A percentile compares a stretch with the other conserved stretches of the same genome.
Evolutionary conservation across 163 green algal genomes (phyloP).

Genomic region (Scenedesmus sp.): DNA sequence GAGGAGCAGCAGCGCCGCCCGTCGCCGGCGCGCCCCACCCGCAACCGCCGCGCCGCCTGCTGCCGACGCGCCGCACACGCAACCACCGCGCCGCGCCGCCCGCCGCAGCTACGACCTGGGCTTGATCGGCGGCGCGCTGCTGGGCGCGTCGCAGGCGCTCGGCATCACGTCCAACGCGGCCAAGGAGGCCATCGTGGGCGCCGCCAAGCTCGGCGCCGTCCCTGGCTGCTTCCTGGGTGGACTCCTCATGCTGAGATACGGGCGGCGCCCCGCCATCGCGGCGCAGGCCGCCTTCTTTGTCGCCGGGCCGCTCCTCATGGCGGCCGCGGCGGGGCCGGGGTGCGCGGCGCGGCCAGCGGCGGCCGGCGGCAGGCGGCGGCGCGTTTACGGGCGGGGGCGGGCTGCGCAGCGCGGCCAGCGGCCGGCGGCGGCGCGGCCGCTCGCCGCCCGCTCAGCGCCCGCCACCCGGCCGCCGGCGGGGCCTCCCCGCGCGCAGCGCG

Average conservation of each 20-base stretch:
- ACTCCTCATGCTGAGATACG: conserved; percentile 82
- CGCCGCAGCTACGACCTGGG: conserved; percentile 76
- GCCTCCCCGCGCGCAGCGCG: conserved; percentile 50
- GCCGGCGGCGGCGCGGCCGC: neutral
- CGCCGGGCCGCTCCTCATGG: conserved; percentile 68
- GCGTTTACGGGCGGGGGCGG: neutral
- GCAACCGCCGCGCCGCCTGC: neutral
- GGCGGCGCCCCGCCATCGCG: conserved; percentile 73
- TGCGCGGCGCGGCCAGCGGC: conserved; percentile 1
- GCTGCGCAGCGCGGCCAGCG: neutral
- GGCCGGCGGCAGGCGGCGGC: neutral
- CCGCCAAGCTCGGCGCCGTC: conserved; percentile 77
- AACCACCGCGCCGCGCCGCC: too few relatives aligned
- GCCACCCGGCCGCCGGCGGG: neutral
- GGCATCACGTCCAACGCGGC: conserved; percentile 45
- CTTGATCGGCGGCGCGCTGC: conserved; percentile 81
- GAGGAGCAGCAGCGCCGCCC: neutral
- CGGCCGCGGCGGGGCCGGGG: conserved; percentile 44
- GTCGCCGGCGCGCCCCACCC: neutral
- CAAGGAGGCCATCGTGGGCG: conserved; percentile 71
- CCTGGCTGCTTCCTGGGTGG: conserved; percentile 85
- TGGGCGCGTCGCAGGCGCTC: conserved; percentile 70
- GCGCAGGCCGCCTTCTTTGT: conserved; percentile 74
- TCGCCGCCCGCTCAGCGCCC: neutral
- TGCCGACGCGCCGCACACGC: neutral